These are phyloP conservation scores for Fraxinus platypoda DNA, from an alignment of 305 asterid genomes.

Conservation along the genomic window DNA sequence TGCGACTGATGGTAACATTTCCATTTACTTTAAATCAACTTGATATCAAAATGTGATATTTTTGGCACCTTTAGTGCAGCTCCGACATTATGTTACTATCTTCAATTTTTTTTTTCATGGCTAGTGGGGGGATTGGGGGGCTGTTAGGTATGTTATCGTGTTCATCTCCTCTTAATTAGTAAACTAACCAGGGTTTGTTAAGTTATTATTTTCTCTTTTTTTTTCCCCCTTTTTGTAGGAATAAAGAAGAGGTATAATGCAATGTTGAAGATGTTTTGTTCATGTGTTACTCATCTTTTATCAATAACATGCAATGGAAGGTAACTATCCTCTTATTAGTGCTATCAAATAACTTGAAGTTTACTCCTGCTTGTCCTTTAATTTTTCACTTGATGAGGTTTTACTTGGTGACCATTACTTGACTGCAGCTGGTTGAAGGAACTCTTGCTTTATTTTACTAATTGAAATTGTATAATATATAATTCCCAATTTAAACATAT, in stretches of 20 bases:
- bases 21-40: neutral
- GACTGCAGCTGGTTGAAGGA: conserved; percentile 12
- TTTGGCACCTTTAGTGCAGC: conserved; percentile 7
- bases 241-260: conserved; percentile 47
- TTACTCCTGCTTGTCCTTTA: neutral
- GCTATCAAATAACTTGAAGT: conserved; percentile 1
- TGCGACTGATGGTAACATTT: conserved; percentile 52
- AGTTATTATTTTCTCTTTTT: conserved; percentile 15
- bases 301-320: conserved; percentile 57
- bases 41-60: neutral
- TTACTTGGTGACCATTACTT: conserved; percentile 1
- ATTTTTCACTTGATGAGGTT: neutral
- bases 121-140: neutral
- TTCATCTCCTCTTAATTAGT: conserved; percentile 8
- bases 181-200: conserved; percentile 22
- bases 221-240: conserved; percentile 52
- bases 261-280: conserved; percentile 56
- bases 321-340: conserved; percentile 35
- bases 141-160: conserved; percentile 8
- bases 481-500: neutral
- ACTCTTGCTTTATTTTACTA: conserved; percentile 5
- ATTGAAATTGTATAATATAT: neutral
- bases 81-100: neutral
- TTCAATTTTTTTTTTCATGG: neutral
- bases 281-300: conserved; percentile 50